These are phyloP conservation scores for Fusarium neocosmosporiellum DNA, from an alignment of 2,329 filamentous ascomycete genomes.

Conservation along the genomic window DNA sequence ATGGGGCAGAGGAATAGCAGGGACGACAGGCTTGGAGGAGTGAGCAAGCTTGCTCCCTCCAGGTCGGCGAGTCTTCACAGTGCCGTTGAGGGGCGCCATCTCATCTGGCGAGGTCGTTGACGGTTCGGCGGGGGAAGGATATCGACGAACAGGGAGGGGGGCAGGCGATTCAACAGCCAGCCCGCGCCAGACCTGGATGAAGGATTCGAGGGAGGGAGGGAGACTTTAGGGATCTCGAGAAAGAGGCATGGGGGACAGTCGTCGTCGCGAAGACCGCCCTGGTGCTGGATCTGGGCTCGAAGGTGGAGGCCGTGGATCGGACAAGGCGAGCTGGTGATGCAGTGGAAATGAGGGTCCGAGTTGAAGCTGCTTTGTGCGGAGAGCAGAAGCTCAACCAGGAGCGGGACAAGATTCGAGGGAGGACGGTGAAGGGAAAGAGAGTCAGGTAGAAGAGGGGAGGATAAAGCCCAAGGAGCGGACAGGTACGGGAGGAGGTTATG, in stretches of 20 bases:
- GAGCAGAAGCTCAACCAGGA: conserved; percentile 34
- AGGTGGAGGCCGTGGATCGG: conserved; percentile 25
- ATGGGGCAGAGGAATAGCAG: conserved; percentile 53
- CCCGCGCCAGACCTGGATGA: conserved; percentile 41
- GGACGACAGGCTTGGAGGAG: conserved; percentile 49
- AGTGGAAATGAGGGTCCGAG: conserved; percentile 36
- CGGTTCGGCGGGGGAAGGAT: conserved; percentile 36
- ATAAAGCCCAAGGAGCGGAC: neutral
- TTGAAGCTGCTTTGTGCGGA: conserved; percentile 35
- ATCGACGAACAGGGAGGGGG: conserved; percentile 31
- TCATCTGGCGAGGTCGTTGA: conserved; percentile 31
- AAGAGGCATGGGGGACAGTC: conserved; percentile 47
- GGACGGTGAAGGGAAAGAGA: conserved; percentile 16
- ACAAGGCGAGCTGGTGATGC: conserved; percentile 26
- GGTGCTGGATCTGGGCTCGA: conserved; percentile 21
- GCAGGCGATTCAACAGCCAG: conserved; percentile 36
- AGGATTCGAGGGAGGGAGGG: conserved; percentile 35
- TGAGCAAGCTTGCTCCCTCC: conserved; percentile 46
- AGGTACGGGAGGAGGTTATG: neutral
- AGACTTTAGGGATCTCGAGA: conserved; percentile 46
- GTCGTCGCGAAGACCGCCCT: conserved; percentile 30
- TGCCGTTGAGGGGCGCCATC: conserved; percentile 51
- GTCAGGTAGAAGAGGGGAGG: conserved; percentile 19
- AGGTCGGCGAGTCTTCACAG: conserved; percentile 47
- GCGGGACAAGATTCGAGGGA: conserved; percentile 15